A percentile compares a stretch with the other conserved stretches of the same genome.
phyloP scores from a whole-genome alignment of 2,329 filamentous ascomycete genomes.

The Drechslerella coelobrocha region DNA sequence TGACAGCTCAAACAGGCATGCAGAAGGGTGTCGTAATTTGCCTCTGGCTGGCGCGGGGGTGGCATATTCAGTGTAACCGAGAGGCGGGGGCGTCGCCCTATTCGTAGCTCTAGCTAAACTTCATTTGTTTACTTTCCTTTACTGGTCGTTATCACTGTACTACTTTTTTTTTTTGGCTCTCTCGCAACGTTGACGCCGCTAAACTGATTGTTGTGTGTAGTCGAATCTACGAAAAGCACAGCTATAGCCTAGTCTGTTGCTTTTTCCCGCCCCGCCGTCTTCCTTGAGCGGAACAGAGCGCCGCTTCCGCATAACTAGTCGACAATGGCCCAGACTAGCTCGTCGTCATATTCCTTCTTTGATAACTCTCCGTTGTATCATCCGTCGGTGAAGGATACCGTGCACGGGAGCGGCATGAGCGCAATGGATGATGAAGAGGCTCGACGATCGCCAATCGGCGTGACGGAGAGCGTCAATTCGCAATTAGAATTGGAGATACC shows the following conservation, averaged over 20 bases:
- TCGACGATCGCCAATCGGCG: conserved; percentile 34
- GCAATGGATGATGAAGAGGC: conserved; percentile 44
- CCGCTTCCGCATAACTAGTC: not conserved
- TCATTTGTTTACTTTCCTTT: conserved; percentile 4
- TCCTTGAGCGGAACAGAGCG: not conserved
- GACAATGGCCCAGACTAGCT: conserved; percentile 45
- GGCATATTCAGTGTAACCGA: conserved; percentile 40
- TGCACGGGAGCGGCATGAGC: conserved; percentile 22
- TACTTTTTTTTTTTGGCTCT: not conserved
- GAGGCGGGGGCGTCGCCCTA: conserved; percentile 17
- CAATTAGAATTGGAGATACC: conserved; percentile 19
- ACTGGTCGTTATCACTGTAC: not conserved
- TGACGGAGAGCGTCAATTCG: conserved; percentile 28
- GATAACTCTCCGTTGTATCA: conserved; percentile 50
- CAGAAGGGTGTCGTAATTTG: conserved; percentile 36
- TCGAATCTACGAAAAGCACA: too few species aligned
- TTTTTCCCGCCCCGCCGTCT: not conserved
- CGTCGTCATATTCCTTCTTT: conserved; percentile 49
- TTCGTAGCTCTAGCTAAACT: conserved; percentile 1
- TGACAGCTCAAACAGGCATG: conserved; percentile 38
- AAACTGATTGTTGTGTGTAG: too few species aligned
- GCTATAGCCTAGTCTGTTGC: not conserved
- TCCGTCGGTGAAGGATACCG: conserved; percentile 42
- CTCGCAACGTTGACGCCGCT: too few species aligned
- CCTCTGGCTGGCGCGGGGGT: conserved; percentile 34